Conservation (phyloP, 106 monocot species). For the Iris macrosiphon region DNA sequence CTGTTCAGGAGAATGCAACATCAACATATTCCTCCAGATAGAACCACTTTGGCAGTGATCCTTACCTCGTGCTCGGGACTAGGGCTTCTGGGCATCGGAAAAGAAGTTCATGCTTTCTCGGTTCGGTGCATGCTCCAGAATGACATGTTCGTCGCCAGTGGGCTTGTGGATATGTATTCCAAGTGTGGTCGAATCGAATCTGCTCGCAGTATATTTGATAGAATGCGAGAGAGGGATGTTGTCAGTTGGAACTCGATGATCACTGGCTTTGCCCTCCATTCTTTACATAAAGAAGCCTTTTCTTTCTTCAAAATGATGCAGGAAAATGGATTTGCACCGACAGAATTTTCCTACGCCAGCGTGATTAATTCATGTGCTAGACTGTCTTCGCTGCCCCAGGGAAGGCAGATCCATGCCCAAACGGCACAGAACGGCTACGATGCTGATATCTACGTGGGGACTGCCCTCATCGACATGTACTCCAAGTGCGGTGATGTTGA, state of each 20-base stretch:
- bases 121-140: constrained; percentile 35
- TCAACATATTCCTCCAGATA: constrained; percentile 35
- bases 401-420: constrained; percentile 71
- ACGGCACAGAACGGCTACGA: constrained; percentile 47
- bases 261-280: constrained; percentile 58
- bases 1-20: constrained; percentile 74
- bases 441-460: constrained; percentile 58
- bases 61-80: constrained; percentile 67
- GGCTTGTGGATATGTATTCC: constrained; percentile 85
- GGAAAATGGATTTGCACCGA: constrained; percentile 43
- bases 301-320: constrained; percentile 61
- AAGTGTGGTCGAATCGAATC: constrained; percentile 58
- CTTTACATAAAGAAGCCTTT: constrained; percentile 55
- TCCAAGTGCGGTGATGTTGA: constrained; percentile 71
- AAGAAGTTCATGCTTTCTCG: constrained; percentile 61
- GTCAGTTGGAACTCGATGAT: constrained; percentile 97
- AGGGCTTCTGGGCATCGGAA: constrained; percentile 47
- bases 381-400: constrained; percentile 59
- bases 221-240: constrained; percentile 61
- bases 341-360: constrained; percentile 79
- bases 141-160: constrained; percentile 80
- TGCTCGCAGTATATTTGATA: constrained; percentile 48
- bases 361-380: constrained; percentile 72
- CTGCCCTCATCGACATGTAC: constrained; percentile 81
- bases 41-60: constrained; percentile 61